phyloP scores from a whole-genome alignment of 129 eudicot species.

The Flaveria trinervia region DNA sequence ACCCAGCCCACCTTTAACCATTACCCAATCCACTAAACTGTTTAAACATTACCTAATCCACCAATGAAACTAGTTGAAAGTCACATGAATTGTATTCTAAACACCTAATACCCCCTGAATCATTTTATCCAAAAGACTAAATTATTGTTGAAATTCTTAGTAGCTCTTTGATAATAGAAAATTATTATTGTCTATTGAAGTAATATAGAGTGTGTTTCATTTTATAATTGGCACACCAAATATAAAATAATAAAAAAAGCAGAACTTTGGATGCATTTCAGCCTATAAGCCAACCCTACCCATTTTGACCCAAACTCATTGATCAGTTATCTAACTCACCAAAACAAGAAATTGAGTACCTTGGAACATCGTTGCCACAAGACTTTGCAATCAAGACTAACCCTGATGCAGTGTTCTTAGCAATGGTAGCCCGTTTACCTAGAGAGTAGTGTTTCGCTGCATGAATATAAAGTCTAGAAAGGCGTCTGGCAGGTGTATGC shows the following conservation, averaged over 20 bases:
- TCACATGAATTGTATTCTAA: not conserved
- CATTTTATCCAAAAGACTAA: not conserved
- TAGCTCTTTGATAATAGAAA: not conserved
- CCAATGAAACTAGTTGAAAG: not conserved
- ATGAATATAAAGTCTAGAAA: constrained; percentile 85
- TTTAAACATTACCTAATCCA: not conserved
- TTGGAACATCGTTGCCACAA: constrained; percentile 89
- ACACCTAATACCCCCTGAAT: not conserved
- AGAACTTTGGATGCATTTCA: not conserved
- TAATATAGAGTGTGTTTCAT: not conserved
- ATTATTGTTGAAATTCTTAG: constrained; percentile 2
- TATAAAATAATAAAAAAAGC: not conserved
- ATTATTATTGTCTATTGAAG: not conserved
- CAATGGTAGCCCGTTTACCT: constrained; percentile 71
- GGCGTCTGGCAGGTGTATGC: constrained; percentile 98
- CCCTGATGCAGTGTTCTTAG: constrained; percentile 85
- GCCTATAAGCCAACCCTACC: not conserved
- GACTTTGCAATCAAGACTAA: constrained; percentile 85
- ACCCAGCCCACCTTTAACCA: not conserved
- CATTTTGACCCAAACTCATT: not conserved
- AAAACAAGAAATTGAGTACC: constrained; percentile 44
- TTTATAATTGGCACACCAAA: not conserved
- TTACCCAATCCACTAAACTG: not conserved
- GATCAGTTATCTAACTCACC: not conserved
- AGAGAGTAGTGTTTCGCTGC: constrained; percentile 92